A percentile compares a stretch with the other conserved stretches of the same genome.
Conservation (phyloP, 108 stramenopile genomes). For the Pseudonitzschia multiseries region DNA sequence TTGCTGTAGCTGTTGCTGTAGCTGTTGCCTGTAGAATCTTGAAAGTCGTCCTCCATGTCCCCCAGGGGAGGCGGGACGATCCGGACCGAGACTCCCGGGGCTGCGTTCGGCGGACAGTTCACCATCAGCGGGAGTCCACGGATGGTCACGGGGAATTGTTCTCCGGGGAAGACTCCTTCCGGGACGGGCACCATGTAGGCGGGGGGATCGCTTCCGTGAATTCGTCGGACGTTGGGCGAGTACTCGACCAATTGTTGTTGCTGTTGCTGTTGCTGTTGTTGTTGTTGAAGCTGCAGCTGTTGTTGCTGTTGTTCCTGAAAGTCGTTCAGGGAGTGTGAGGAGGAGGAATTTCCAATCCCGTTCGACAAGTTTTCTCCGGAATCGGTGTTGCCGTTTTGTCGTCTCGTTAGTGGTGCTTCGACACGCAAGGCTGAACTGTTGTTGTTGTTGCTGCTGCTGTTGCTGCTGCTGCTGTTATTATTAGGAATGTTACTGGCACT, state of each 20-base stretch:
- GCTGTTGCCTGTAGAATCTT: not conserved
- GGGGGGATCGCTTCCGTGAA: slow-evolving; percentile 18
- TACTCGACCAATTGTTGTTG: not conserved
- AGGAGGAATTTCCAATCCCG: no score
- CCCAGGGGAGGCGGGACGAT: slow-evolving; percentile 68
- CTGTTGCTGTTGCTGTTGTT: slow-evolving; percentile 6
- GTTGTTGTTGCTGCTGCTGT: no score
- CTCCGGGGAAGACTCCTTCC: slow-evolving; percentile 67
- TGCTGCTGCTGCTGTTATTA: no score
- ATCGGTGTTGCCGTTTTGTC: no score
- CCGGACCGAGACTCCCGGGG: slow-evolving; percentile 79
- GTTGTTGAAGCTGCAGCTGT: no score
- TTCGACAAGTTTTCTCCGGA: no score
- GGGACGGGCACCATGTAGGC: slow-evolving; percentile 86
- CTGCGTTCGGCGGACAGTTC: slow-evolving; percentile 74
- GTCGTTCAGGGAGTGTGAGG: no score
- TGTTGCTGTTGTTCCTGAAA: no score
- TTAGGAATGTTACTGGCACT: no score
- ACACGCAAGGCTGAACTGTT: no score
- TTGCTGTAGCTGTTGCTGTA: not conserved
- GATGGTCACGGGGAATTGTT: slow-evolving; percentile 81
- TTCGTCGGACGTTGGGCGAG: no score
- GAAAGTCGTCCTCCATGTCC: slow-evolving; percentile 26
- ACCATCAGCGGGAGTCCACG: slow-evolving; percentile 84
- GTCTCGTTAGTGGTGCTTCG: no score